phyloP scores from a whole-genome alignment of 2,329 filamentous ascomycete genomes.

The Neonectria magnoliae region DNA sequence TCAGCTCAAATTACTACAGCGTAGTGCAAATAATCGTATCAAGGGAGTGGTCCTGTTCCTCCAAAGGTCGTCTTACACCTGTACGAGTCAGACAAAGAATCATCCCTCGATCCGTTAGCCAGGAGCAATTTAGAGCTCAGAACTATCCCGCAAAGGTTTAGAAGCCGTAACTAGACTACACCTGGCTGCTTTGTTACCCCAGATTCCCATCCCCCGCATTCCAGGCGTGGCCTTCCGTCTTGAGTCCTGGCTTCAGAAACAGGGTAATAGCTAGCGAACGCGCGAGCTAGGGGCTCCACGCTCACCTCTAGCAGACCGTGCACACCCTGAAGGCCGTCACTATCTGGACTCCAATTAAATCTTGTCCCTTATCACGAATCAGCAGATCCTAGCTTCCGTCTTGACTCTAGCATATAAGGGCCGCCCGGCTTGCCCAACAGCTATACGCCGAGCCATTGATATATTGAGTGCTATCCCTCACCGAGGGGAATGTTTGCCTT shows the following conservation, averaged over 20 bases:
- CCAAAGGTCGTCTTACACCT: background rate
- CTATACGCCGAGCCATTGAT: background rate
- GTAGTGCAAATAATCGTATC: too few relatives aligned
- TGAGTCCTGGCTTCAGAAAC: background rate
- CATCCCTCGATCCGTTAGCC: background rate
- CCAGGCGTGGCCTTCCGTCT: constrained; percentile 13
- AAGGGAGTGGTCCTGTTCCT: too few relatives aligned
- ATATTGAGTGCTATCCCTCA: constrained; percentile 5
- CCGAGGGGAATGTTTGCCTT: background rate
- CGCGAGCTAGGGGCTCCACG: background rate
- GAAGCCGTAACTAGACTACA: background rate
- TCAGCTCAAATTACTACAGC: too few relatives aligned
- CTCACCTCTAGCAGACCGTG: background rate
- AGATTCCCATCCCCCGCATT: constrained; percentile 4
- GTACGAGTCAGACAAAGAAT: background rate
- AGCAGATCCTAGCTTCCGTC: background rate
- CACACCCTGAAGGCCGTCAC: background rate
- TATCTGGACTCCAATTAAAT: background rate
- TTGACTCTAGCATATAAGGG: constrained; percentile 3
- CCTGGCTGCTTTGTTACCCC: constrained; percentile 4
- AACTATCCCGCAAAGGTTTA: background rate
- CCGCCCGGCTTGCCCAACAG: background rate
- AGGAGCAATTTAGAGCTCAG: background rate
- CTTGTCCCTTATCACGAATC: background rate
- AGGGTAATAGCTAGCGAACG: constrained; percentile 12